These are phyloP conservation scores for Speleostelium caveatum DNA, from an alignment of 78 protist species.

Conservation along the genomic window DNA sequence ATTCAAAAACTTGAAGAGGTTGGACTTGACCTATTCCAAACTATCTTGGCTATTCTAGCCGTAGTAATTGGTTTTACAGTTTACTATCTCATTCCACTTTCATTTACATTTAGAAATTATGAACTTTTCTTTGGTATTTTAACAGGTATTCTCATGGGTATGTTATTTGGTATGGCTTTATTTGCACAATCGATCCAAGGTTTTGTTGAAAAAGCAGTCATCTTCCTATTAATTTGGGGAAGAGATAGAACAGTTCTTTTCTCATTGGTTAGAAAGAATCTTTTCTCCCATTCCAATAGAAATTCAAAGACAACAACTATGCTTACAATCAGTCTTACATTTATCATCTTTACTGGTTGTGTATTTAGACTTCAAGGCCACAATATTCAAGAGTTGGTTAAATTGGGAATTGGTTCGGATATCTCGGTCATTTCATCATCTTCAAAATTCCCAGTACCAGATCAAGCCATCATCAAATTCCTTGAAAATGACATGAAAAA, in stretches of 20 bases:
- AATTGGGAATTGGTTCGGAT: constrained; percentile 87
- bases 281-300: constrained; percentile 84
- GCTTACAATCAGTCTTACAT: constrained; percentile 88
- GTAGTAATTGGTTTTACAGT: constrained; percentile 86
- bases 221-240: constrained; percentile 57
- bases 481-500: constrained; percentile 54
- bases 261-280: constrained; percentile 83
- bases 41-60: constrained; percentile 52
- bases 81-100: constrained; percentile 88
- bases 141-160: constrained; percentile 81
- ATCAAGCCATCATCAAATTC: constrained; percentile 20
- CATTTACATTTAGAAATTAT: constrained; percentile 83
- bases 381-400: constrained; percentile 55
- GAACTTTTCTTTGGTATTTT: constrained; percentile 83
- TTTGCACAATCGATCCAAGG: constrained; percentile 81
- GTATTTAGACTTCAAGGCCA: constrained; percentile 85
- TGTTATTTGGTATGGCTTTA: constrained; percentile 89
- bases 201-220: constrained; percentile 35
- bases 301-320: constrained; percentile 91
- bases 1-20: constrained; percentile 83
- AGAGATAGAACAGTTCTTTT: constrained; percentile 21
- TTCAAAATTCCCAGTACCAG: constrained; percentile 52
- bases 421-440: constrained; percentile 29
- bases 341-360: constrained; percentile 92
- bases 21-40: constrained; percentile 85